A percentile compares a stretch with the other conserved stretches of the same genome.
Evolutionary conservation across 2,329 filamentous ascomycete species (phyloP).

Genomic region (Trichoderma atroviride): DNA sequence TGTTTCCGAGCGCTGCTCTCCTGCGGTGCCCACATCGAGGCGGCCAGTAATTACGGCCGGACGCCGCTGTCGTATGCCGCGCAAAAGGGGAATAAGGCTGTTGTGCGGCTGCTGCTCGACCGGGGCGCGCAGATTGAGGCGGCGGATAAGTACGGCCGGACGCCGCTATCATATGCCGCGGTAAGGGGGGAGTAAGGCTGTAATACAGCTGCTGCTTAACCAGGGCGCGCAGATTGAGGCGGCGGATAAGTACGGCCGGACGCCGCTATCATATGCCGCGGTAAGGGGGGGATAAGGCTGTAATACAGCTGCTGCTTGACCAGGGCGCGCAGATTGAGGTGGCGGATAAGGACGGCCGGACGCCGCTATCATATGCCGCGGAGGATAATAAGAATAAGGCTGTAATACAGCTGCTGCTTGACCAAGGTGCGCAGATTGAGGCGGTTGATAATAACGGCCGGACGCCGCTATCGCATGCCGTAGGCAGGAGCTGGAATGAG

Average conservation of each 20-base stretch:
- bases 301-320: not conserved
- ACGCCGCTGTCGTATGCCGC: not conserved
- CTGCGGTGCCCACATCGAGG: not conserved
- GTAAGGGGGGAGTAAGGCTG: not conserved
- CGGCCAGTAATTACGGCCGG: not conserved
- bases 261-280: not conserved
- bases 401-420: not conserved
- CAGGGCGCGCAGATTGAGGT: not conserved
- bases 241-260: not conserved
- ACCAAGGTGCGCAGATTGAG: not conserved
- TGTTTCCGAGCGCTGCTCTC: not conserved
- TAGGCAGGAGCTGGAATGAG: accelerated
- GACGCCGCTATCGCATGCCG: not conserved
- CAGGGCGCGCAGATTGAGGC: not conserved
- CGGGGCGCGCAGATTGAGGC: not conserved
- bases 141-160: not conserved
- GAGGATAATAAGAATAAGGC: not conserved
- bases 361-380: not conserved
- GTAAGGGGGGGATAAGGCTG: not conserved
- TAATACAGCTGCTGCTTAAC: not conserved
- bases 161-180: not conserved
- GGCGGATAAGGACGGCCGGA: not conserved
- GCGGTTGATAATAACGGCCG: not conserved
- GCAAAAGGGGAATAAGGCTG: not conserved
- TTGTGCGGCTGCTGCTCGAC: not conserved